A percentile compares a stretch with the other conserved stretches of the same genome.
Conservation (phyloP, 768 basidiomycete genomes). For the Udeniomyces megalosporus region DNA sequence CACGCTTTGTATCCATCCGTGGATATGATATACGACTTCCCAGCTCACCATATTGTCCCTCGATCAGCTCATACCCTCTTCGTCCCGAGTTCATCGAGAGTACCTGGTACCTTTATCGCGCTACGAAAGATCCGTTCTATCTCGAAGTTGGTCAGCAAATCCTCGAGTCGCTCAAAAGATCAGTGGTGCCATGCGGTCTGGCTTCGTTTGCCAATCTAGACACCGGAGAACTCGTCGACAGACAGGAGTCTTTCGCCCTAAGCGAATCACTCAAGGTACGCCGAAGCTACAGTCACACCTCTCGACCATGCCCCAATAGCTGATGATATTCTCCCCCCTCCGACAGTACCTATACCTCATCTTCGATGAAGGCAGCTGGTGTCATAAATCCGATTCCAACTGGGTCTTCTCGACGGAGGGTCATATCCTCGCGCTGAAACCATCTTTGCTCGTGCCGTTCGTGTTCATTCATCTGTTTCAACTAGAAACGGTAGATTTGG, state of each 20-base stretch:
- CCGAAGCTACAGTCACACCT: background rate
- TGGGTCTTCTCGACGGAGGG: constrained; percentile 15
- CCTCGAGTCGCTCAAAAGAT: background rate
- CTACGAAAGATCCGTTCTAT: constrained; percentile 7
- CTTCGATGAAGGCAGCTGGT: constrained; percentile 3
- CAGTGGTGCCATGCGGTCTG: background rate
- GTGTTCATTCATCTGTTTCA: background rate
- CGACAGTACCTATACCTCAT: constrained; percentile 13
- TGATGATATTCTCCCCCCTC: background rate
- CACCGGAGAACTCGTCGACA: constrained; percentile 1
- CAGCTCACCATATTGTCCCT: constrained; percentile 47
- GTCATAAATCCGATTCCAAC: background rate
- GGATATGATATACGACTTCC: constrained; percentile 67
- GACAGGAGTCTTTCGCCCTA: constrained; percentile 14
- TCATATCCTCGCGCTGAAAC: constrained; percentile 5
- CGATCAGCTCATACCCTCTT: background rate
- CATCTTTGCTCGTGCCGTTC: background rate
- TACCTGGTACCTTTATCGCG: constrained; percentile 87
- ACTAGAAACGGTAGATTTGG: too few relatives aligned
- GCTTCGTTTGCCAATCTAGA: constrained; percentile 6
- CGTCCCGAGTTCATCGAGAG: constrained; percentile 72
- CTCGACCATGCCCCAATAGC: background rate
- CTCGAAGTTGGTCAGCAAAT: constrained; percentile 11
- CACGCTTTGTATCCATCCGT: constrained; percentile 33
- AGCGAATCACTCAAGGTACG: constrained; percentile 13